These are phyloP conservation scores for Aspergillus cristatus DNA, from an alignment of 495 filamentous ascomycete genomes.

Conservation along the genomic window DNA sequence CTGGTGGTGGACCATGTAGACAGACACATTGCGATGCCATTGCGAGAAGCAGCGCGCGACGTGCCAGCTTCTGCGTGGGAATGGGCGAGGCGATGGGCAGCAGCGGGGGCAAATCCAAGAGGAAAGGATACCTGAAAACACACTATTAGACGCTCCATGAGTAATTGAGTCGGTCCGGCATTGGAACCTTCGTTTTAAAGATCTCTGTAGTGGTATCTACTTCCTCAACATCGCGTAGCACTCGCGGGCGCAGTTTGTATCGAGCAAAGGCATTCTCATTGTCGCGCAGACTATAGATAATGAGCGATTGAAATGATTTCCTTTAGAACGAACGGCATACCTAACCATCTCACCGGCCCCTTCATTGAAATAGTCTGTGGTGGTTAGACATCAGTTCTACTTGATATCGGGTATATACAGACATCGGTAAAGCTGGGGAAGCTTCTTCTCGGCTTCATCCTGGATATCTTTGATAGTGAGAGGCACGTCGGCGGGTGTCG, in stretches of 20 bases:
- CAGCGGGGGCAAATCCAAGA: conserved; percentile 81
- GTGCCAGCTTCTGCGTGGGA: conserved; percentile 72
- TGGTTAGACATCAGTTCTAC: neutral
- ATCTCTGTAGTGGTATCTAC: conserved; percentile 34
- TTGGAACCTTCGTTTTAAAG: conserved; percentile 20
- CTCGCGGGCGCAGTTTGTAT: conserved; percentile 40
- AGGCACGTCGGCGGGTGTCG: no score
- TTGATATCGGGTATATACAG: neutral
- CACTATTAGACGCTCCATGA: no score
- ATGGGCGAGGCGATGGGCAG: conserved; percentile 71
- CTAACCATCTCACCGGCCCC: conserved; percentile 15
- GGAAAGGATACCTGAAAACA: conserved; percentile 50
- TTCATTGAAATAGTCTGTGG: conserved; percentile 31
- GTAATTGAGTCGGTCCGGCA: no score
- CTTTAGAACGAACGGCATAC: neutral
- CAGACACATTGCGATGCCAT: conserved; percentile 49
- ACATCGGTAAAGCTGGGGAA: conserved; percentile 1
- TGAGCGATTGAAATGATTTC: neutral
- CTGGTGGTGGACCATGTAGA: conserved; percentile 38
- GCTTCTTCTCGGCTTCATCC: neutral
- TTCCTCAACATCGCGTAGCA: conserved; percentile 39
- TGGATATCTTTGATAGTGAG: no score
- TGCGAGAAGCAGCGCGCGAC: conserved; percentile 62
- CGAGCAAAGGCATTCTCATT: conserved; percentile 34
- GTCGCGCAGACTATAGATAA: conserved; percentile 23